These are phyloP conservation scores for Vanrija humicola DNA, from an alignment of 1,284 basidiomycete species.

Conservation along the genomic window DNA sequence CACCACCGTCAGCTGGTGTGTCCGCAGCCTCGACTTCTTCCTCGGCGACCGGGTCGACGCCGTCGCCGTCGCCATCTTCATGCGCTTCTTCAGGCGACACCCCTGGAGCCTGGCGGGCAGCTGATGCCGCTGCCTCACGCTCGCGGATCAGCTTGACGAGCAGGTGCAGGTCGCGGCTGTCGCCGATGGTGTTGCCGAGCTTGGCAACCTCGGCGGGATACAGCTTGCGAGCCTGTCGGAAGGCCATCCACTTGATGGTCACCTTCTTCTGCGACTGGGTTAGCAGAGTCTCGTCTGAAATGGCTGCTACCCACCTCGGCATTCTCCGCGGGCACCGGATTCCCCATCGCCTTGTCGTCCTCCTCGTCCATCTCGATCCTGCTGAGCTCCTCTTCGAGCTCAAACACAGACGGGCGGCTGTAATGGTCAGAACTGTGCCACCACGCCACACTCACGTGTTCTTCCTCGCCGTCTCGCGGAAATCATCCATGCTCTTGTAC, in stretches of 20 bases:
- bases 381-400: constrained; percentile 29
- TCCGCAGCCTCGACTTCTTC: neutral
- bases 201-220: constrained; percentile 27
- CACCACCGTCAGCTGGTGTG: neutral
- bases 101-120: constrained; percentile 19
- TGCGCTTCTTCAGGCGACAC: constrained; percentile 19
- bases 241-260: constrained; percentile 36
- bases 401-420: constrained; percentile 7
- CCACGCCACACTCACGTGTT: too few species aligned
- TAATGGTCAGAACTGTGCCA: neutral
- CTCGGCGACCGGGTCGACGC: constrained; percentile 4
- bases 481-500: constrained; percentile 33
- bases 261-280: constrained; percentile 17
- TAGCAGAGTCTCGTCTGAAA: neutral
- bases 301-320: constrained; percentile 22
- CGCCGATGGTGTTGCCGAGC: constrained; percentile 6
- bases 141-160: constrained; percentile 21
- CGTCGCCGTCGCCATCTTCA: constrained; percentile 13
- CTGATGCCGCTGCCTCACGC: neutral
- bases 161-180: constrained; percentile 26
- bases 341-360: constrained; percentile 40
- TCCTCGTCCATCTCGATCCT: constrained; percentile 35
- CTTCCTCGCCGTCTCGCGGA: constrained; percentile 14
- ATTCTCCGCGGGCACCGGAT: constrained; percentile 20
- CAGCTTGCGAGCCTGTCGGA: constrained; percentile 31